Evolutionary conservation across 2,329 filamentous ascomycete genomes (phyloP), one percentile per base, ranked within the genome.

Genomic region (Aurifilum marmelostoma): DNA sequence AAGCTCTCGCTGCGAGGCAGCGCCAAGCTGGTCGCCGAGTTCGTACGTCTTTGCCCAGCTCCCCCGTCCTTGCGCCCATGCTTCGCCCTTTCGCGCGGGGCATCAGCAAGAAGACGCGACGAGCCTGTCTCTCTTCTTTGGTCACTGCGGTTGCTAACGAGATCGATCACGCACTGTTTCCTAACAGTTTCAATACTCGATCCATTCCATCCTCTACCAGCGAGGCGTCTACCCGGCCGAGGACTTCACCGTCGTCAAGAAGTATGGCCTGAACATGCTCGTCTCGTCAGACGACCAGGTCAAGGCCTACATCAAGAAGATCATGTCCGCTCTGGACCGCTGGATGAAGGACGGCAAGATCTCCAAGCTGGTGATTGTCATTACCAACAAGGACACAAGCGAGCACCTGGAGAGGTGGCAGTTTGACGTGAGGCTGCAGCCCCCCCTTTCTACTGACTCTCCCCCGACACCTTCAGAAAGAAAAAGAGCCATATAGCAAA

Each of bases 281-380:
- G 88, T 98, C 65, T 97, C 95, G 41, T 89, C 94, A 72, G 96
- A 99, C 79, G 96, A 98, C 83, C 95, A 99, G 82, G 96, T 99
- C 78, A 97, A 97, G 81, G 93, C 94, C 41, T 99, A 99, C 82
- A 97, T 99, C 85, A 97, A 97, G 81, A 97, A 97, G 82, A 98
- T 99, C 83, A 99, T 87, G 94, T 91, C 90, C 37, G 96, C 99
- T 81, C 88, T 99, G 69, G 95, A 97, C 83, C 93, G 93, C 79
- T 99, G 96, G 96, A 98, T 98, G 94, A 86, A 94, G 66, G 92
- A 92, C 75, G 93, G 94, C 79, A 98, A 99, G 82, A 97, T 99
- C 78, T 97, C 93, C 65, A 97, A 97, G 81, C 89, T 99, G 16
- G 94, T 99, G 70, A 92, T 99, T 66, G 96, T 99, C 62, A 94